Conservation (phyloP, 768 basidiomycete genomes). For the Boletales sp. region DNA sequence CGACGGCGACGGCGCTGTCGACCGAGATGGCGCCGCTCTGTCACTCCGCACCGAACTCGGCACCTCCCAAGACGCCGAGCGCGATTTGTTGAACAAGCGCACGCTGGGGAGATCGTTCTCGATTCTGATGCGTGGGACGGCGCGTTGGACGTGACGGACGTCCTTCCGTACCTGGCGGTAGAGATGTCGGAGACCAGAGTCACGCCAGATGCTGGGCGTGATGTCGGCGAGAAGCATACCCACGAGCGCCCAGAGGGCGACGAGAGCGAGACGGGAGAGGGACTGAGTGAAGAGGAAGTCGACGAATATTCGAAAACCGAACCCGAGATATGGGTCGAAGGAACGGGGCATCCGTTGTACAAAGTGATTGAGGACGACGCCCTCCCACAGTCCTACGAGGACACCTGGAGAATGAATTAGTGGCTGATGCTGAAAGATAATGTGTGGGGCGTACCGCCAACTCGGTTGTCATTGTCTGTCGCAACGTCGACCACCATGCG, state of each 20-base stretch:
- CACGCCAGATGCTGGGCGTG: constrained; percentile 43
- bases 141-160: constrained; percentile 27
- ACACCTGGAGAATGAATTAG: constrained; percentile 42
- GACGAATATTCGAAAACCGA: constrained; percentile 65
- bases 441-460: constrained; percentile 24
- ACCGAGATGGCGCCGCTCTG: constrained; percentile 26
- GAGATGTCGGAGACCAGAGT: constrained; percentile 35
- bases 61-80: constrained; percentile 12
- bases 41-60: constrained; percentile 29
- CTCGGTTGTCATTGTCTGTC: constrained; percentile 29
- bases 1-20: constrained; percentile 16
- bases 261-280: constrained; percentile 42
- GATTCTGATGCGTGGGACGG: constrained; percentile 30
- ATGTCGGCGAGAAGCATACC: constrained; percentile 54
- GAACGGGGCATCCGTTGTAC: constrained; percentile 62
- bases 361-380: constrained; percentile 70
- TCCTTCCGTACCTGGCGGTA: constrained; percentile 37
- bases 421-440: background rate
- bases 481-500: constrained; percentile 59
- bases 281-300: constrained; percentile 68
- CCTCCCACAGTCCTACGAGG: constrained; percentile 77
- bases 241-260: constrained; percentile 50
- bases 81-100: constrained; percentile 20
- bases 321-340: constrained; percentile 66
- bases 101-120: constrained; percentile 31